phyloP scores from a whole-genome alignment of 1,284 basidiomycete genomes.

The Amylostereum chailletii region DNA sequence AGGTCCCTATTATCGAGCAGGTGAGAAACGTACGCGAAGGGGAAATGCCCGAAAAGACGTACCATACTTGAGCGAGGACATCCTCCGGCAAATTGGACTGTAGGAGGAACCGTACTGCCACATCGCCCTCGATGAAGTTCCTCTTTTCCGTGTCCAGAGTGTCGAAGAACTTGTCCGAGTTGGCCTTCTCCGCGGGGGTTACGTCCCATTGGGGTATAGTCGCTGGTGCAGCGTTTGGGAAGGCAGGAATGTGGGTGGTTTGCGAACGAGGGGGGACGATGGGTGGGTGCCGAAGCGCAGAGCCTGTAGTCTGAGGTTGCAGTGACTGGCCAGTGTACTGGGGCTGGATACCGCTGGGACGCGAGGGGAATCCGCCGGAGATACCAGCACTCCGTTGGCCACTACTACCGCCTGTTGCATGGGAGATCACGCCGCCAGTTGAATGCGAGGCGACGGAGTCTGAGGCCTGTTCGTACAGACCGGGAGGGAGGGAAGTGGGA shows the following conservation, averaged over 20 bases:
- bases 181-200: slow-evolving; percentile 73
- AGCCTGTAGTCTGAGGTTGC: slow-evolving; percentile 39
- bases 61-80: slow-evolving; percentile 89
- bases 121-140: slow-evolving; percentile 87
- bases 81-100: slow-evolving; percentile 85
- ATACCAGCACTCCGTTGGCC: slow-evolving; percentile 44
- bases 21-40: slow-evolving; percentile 6
- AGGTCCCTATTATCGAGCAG: slow-evolving; percentile 67
- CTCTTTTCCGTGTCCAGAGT: slow-evolving; percentile 68
- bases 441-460: slow-evolving; percentile 18
- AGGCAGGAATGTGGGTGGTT: slow-evolving; percentile 22
- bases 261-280: slow-evolving; percentile 37
- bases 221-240: slow-evolving; percentile 16
- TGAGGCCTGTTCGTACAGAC: slow-evolving; percentile 82
- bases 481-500: slow-evolving; percentile 77
- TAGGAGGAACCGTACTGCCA: slow-evolving; percentile 94
- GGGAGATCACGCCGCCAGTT: slow-evolving; percentile 24
- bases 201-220: slow-evolving; percentile 69
- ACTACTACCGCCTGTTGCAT: slow-evolving; percentile 49
- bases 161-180: slow-evolving; percentile 79
- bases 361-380: slow-evolving; percentile 26
- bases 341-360: slow-evolving; percentile 35
- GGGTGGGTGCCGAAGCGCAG: slow-evolving; percentile 27
- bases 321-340: slow-evolving; percentile 55
- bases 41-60: slow-evolving; percentile 18